Evolutionary conservation across 805 yeast genomes (phyloP).

Genomic region (Lipomyces oligophaga): DNA sequence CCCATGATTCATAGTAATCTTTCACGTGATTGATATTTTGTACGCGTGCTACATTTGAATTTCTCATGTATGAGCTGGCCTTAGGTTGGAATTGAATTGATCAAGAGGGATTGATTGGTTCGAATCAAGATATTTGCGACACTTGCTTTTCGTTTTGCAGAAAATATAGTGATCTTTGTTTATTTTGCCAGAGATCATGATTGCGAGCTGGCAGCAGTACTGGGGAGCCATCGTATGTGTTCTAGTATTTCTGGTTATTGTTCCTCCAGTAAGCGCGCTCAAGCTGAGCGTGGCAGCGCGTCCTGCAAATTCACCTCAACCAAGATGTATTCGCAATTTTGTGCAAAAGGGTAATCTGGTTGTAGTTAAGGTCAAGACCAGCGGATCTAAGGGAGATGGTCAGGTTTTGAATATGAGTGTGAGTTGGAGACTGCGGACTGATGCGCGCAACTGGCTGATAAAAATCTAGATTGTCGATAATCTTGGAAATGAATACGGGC

Average conservation of each 20-base stretch:
- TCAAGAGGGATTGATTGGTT: too few species aligned
- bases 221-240: too few species aligned
- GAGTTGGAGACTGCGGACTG: conserved; percentile 1
- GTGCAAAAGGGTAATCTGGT: conserved; percentile 80
- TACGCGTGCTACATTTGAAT: too few species aligned
- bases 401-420: conserved; percentile 62
- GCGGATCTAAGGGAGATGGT: conserved; percentile 81
- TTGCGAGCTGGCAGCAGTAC: too few species aligned
- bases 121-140: too few species aligned
- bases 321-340: conserved; percentile 85
- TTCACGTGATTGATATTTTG: too few species aligned
- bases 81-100: too few species aligned
- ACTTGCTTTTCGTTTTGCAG: too few species aligned
- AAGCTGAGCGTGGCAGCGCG: conserved; percentile 25
- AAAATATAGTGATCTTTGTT: too few species aligned
- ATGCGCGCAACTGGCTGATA: background rate
- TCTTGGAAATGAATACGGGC: conserved; percentile 80
- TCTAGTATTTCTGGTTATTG: conserved; percentile 1
- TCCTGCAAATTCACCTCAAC: conserved; percentile 22
- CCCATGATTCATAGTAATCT: too few species aligned
- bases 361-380: conserved; percentile 72
- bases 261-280: conserved; percentile 18
- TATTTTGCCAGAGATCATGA: too few species aligned
- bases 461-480: conserved; percentile 56
- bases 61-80: too few species aligned